Base-by-base conservation (phyloP, 257 asterid species). In the Rehmannia glutinosa region DNA sequence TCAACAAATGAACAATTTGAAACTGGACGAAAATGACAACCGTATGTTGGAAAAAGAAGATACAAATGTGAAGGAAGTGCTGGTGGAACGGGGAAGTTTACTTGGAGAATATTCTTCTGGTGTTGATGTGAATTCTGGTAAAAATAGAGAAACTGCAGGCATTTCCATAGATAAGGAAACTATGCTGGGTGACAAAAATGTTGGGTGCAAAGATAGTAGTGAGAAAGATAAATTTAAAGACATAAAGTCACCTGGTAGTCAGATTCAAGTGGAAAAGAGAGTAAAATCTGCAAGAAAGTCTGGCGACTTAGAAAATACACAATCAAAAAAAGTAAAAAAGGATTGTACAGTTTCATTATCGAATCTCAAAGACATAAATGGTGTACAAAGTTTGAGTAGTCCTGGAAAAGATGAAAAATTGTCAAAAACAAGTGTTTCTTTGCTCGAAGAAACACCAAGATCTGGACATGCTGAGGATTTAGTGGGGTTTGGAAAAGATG, bases 271-370 rank as follows among this genome's bases (percentile, higher is more conserved):
- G 73, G 79, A 73, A 23, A 72, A 75, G 54, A 72, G 70, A 20
- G 69, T 67, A 50, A 79, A 78, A 67, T 66, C 74, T 69, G 62
- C 71, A 1, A 64, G 77, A 43, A 70, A 72, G 71, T 62, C 75
- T 55, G 36, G 62, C 62, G 51, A 58, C 68, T 53, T 52, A 24
- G 86, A 78, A 0, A 76, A 64, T 45, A 53, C 71, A 64, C 82
- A 79, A 64, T 61, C 73, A 41, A 80, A 74, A 76, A 82, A 77
- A 62, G 50, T 65, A 45, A 78, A 73, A 77, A 28, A 69, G 30
- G 81, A 74, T 68, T 70, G 53, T 65, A 33, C 68, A 47, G 63
- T 55, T 41, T 58, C 57, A 49, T 49, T 66, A 20, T 35, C 61
- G 16, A 70, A 77, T 58, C 67, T 58, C 39, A 73, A 78, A 56